Percentiles rank a stretch among this genome's conserved stretches.
phyloP scores from a whole-genome alignment of 108 stramenopile genomes.

The Skeletonema costatum region DNA sequence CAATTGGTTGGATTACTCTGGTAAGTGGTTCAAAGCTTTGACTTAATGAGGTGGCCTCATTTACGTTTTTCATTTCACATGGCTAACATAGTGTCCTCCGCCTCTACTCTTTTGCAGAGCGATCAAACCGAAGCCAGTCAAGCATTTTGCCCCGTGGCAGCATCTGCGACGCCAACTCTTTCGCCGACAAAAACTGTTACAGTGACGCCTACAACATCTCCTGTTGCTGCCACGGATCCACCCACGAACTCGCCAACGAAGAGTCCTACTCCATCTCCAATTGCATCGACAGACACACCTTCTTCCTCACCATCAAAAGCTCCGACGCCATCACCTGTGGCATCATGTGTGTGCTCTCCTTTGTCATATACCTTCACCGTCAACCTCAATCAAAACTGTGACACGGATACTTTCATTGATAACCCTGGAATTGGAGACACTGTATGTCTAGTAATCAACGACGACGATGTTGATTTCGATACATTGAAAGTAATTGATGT shows the following conservation, averaged over 20 bases:
- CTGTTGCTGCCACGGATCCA: background rate
- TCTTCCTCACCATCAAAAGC: too few species aligned
- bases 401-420: conserved; percentile 1
- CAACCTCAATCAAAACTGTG: conserved; percentile 8
- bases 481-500: background rate
- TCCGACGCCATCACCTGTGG: too few species aligned
- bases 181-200: background rate
- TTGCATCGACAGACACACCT: background rate
- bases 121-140: background rate
- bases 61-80: background rate
- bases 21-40: background rate
- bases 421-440: conserved; percentile 16
- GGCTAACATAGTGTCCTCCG: background rate
- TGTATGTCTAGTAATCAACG: conserved; percentile 4
- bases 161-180: background rate
- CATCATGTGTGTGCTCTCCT: conserved; percentile 35
- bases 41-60: background rate
- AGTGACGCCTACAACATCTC: background rate
- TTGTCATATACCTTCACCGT: conserved; percentile 13
- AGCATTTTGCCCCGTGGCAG: background rate
- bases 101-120: background rate
- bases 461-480: background rate
- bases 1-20: conserved; percentile 24
- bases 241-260: background rate
- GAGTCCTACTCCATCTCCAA: background rate